Percentiles rank a stretch among this genome's conserved stretches.
Evolutionary conservation across 345 rosid genomes (phyloP).

Genomic region (Salix brachista): DNA sequence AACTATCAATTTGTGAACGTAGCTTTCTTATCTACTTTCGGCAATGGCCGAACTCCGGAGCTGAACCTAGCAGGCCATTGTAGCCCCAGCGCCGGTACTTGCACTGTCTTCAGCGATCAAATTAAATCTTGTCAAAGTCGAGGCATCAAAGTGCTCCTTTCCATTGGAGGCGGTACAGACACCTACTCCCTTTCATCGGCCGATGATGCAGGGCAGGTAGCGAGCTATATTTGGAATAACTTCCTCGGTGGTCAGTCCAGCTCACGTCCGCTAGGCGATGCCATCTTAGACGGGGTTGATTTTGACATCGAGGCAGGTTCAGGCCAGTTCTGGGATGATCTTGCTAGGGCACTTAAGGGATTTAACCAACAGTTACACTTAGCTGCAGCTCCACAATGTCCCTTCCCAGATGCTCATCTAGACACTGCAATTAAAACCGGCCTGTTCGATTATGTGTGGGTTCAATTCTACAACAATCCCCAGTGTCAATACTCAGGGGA

Average conservation of each 20-base stretch:
- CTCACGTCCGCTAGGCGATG: conserved; percentile 19
- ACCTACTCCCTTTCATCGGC: conserved; percentile 11
- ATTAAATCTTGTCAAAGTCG: conserved; percentile 7
- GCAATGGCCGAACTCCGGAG: conserved; percentile 12
- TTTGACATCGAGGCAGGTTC: conserved; percentile 15
- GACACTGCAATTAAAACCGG: conserved; percentile 9
- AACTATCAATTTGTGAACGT: conserved; percentile 14
- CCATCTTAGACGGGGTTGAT: conserved; percentile 16
- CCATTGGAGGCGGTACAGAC: conserved; percentile 7
- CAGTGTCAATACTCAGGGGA: conserved; percentile 4
- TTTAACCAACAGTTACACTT: conserved; percentile 1
- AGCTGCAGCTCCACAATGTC: conserved; percentile 23
- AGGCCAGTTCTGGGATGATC: conserved; percentile 9
- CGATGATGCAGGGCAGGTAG: conserved; percentile 4
- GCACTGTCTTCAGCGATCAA: neutral
- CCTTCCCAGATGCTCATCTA: conserved; percentile 10
- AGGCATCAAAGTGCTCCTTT: conserved; percentile 15
- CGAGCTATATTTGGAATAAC: conserved; percentile 14
- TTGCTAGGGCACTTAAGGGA: conserved; percentile 4
- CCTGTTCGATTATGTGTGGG: conserved; percentile 17
- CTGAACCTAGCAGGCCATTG: conserved; percentile 17
- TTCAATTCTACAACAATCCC: conserved; percentile 15
- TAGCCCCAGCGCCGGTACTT: neutral
- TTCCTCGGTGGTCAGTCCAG: conserved; percentile 9
- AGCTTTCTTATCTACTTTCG: conserved; percentile 10